These are phyloP conservation scores for Jatropha podagrica DNA, from an alignment of 441 rosid species.

Conservation along the genomic window DNA sequence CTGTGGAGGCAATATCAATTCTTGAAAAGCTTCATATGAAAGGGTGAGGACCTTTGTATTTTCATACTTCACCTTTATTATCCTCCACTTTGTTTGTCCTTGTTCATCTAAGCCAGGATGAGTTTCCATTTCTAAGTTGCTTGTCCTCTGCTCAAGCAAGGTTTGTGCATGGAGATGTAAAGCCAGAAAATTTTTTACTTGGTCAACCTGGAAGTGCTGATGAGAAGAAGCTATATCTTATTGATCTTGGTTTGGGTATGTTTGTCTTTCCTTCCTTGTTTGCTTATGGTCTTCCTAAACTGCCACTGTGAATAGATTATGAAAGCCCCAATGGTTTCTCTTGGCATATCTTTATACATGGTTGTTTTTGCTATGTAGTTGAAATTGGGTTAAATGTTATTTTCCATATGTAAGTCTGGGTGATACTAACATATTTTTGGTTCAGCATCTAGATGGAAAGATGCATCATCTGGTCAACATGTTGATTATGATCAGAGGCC, in stretches of 20 bases:
- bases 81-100: conserved; percentile 1
- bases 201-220: conserved; percentile 90
- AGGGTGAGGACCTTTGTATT: conserved; percentile 52
- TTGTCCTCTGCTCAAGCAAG: conserved; percentile 39
- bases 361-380: conserved; percentile 16
- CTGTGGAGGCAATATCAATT: conserved; percentile 95
- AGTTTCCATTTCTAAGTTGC: conserved; percentile 15
- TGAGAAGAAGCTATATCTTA: conserved; percentile 89
- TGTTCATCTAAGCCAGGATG: conserved; percentile 13
- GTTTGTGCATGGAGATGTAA: conserved; percentile 97
- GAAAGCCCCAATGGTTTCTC: background rate
- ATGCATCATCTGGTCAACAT: conserved; percentile 78
- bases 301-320: background rate
- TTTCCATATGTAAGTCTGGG: conserved; percentile 5
- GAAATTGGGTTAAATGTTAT: conserved; percentile 6
- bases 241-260: conserved; percentile 95
- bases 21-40: conserved; percentile 87
- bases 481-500: conserved; percentile 97
- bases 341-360: conserved; percentile 1
- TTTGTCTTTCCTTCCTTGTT: conserved; percentile 19
- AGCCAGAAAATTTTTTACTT: conserved; percentile 90
- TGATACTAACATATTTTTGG: conserved; percentile 12
- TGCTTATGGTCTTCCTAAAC: background rate
- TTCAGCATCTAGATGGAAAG: conserved; percentile 96
- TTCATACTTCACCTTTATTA: conserved; percentile 14